Conservation (phyloP, 73 alveolate species). For the Tetrahymena thermophila region DNA sequence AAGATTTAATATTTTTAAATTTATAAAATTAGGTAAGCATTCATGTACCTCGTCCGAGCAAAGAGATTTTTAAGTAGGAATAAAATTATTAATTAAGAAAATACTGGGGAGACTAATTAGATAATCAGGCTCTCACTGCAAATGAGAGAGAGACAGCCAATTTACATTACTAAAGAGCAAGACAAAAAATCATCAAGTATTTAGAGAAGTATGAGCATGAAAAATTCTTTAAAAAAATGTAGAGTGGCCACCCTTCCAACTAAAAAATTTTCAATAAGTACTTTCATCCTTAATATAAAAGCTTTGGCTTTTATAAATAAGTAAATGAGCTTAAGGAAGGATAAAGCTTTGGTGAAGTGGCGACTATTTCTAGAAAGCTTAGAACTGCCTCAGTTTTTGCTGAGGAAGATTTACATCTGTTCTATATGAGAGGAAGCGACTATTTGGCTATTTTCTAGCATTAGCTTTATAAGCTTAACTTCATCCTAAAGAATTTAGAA, state of each 20-base stretch:
- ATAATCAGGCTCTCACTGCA: not conserved
- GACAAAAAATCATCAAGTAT: not conserved
- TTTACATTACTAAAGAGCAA: not conserved
- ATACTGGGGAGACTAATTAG: not conserved
- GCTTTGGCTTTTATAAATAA: not conserved
- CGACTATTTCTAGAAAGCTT: not conserved
- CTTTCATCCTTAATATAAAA: not conserved
- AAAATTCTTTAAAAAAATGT: not conserved
- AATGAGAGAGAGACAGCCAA: not conserved
- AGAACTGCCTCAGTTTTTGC: not conserved
- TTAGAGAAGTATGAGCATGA: not conserved
- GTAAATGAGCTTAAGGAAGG: not conserved
- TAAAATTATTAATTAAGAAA: not conserved
- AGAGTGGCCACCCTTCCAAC: not conserved
- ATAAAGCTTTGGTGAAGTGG: not conserved
- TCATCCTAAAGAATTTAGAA: not conserved
- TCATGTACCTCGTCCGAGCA: not conserved
- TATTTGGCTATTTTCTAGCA: not conserved
- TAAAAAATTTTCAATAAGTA: not conserved
- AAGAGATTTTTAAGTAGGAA: not conserved
- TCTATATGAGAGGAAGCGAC: not conserved
- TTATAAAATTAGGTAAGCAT: not conserved
- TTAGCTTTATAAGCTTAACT: not conserved
- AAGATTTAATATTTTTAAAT: not conserved
- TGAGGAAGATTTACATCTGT: not conserved